Evolutionary conservation across 148 eudicot species (phyloP).

Genomic region (Silene latifolia): DNA sequence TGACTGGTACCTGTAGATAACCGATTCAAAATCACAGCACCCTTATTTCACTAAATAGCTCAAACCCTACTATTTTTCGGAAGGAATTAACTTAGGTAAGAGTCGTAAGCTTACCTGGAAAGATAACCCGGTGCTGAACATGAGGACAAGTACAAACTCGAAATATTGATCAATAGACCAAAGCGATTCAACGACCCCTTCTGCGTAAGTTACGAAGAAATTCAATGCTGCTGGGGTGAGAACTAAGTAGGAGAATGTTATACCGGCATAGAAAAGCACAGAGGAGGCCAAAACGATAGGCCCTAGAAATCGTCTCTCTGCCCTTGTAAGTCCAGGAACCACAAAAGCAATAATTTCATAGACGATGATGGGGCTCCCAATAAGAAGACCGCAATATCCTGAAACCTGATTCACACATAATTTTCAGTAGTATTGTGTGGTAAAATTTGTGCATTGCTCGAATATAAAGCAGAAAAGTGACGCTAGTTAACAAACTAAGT

Average conservation of each 20-base stretch:
- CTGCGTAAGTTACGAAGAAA: conserved; percentile 88
- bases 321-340: conserved; percentile 84
- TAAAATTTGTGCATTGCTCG: background rate
- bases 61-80: background rate
- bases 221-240: conserved; percentile 99
- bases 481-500: background rate
- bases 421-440: conserved; percentile 1
- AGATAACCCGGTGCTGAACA: conserved; percentile 97
- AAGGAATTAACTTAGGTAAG: conserved; percentile 12
- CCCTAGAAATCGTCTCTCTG: conserved; percentile 81
- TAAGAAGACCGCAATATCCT: conserved; percentile 92
- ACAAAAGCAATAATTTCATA: conserved; percentile 94
- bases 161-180: conserved; percentile 99
- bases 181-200: conserved; percentile 92
- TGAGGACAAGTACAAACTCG: conserved; percentile 87
- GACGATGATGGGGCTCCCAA: conserved; percentile 88
- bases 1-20: conserved; percentile 72
- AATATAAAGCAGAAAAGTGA: background rate
- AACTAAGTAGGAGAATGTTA: conserved; percentile 75
- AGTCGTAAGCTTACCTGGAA: conserved; percentile 60
- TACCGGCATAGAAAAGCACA: conserved; percentile 81
- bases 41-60: background rate
- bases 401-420: conserved; percentile 63
- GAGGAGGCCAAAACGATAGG: conserved; percentile 95
- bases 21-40: background rate